phyloP scores from a whole-genome alignment of 805 yeast genomes.

The Jamesozyma gamospora region DNA sequence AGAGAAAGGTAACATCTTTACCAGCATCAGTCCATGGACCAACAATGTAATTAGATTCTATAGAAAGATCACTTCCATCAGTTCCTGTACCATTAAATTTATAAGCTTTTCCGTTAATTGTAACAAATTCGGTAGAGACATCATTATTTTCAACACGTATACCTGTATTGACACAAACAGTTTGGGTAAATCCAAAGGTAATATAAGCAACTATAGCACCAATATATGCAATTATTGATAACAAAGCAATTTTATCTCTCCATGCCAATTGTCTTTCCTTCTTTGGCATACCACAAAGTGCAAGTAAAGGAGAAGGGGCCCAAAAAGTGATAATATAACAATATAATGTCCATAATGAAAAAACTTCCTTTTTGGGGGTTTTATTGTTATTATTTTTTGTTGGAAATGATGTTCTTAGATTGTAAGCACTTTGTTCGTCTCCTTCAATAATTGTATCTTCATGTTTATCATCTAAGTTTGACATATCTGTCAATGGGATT shows the following conservation, averaged over 20 bases:
- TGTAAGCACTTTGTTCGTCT: not conserved
- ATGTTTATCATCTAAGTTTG: not conserved
- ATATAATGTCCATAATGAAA: conserved; percentile 60
- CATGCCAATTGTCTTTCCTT: conserved; percentile 87
- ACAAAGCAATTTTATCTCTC: conserved; percentile 88
- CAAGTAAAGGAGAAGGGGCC: conserved; percentile 64
- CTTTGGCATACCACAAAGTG: conserved; percentile 64
- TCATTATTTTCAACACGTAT: conserved; percentile 50
- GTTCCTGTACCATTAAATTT: conserved; percentile 63
- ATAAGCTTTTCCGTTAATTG: conserved; percentile 77
- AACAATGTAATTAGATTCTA: conserved; percentile 48
- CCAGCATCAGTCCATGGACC: conserved; percentile 89
- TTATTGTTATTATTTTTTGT: conserved; percentile 1
- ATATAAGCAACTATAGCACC: conserved; percentile 77
- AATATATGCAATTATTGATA: conserved; percentile 60
- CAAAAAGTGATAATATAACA: conserved; percentile 79
- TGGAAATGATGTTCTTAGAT: conserved; percentile 2
- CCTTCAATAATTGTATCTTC: conserved; percentile 1
- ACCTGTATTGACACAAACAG: conserved; percentile 51
- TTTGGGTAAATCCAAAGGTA: conserved; percentile 81
- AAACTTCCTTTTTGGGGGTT: conserved; percentile 1
- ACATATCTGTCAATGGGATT: conserved; percentile 4
- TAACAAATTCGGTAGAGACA: conserved; percentile 49
- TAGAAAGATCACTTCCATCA: conserved; percentile 63
- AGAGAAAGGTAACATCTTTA: conserved; percentile 69